Base-by-base conservation (phyloP, 1,284 basidiomycete species). In the Gymnopus androsaceus region DNA sequence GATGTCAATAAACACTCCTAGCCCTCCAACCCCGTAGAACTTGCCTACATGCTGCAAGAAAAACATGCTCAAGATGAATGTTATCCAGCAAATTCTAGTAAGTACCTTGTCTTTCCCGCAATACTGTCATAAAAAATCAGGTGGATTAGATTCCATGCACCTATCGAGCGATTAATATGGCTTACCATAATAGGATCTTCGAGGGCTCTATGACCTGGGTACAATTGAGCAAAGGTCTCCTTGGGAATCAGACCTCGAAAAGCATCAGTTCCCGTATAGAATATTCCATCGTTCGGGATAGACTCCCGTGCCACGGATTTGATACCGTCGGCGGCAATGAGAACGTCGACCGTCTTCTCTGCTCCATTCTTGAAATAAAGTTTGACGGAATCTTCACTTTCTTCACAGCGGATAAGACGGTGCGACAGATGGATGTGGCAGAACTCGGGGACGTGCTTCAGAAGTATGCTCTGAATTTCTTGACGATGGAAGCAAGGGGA, bases 301-400 rank as follows among this genome's bases (percentile, higher is more conserved):
- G 19, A 23, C 28, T 49, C 37, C 15, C 66, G 58, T 9, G 61
- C 52, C 4, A 58, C 58, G 11, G 65, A 66, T 49, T 62, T 64
- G 44, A 67, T 59, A 0, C 81, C 81, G 57, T 83, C 81, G 0
- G 79, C 78, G 27, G 78, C 81, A 27, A 83, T 65, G n/a, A 83
- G 70, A 9, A 82, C 44, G 57, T 83, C 79, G 59, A 76, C 79
- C 3, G 67, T 65, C 1, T 75, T 72, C 0, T 67, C 67, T 1
- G 73, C 66, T 3, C 76, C 78, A 55, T 82, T 77, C 7, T 67
- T 44, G 61, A 83, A 83, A 8, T 65, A 58, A 15, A 83, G 61
- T 4, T 59, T 64, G 21, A 81, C 69, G 2, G 58, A 56, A 17
- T 65, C 60, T 34, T 49, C 52, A 11, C 57, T 51, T 33, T 76